Evolutionary conservation across 129 eudicot species (phyloP).

Genomic region (Daucus carota): DNA sequence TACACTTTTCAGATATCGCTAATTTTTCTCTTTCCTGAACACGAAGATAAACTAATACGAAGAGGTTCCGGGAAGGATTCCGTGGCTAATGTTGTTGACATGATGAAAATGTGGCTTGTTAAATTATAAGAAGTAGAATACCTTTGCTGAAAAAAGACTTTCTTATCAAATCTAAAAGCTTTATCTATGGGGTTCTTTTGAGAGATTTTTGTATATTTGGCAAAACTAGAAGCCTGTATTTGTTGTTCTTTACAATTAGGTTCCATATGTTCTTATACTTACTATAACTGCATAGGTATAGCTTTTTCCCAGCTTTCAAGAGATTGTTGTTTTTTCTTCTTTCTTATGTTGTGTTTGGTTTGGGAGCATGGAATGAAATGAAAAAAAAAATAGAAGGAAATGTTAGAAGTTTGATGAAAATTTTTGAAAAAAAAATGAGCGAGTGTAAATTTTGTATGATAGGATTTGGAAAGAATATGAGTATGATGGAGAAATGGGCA

Average conservation of each 20-base stretch:
- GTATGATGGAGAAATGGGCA: too few species aligned
- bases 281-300: neutral
- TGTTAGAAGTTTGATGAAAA: too few species aligned
- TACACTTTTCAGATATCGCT: neutral
- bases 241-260: neutral
- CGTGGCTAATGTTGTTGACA: neutral
- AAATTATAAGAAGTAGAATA: neutral
- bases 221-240: neutral
- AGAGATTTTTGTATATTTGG: neutral
- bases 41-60: too few species aligned
- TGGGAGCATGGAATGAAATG: too few species aligned
- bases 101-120: neutral
- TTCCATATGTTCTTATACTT: too few species aligned
- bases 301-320: neutral
- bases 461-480: too few species aligned
- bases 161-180: neutral
- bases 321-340: neutral
- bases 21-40: too few species aligned
- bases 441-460: too few species aligned
- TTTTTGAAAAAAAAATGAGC: too few species aligned
- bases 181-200: neutral
- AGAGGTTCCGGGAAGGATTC: neutral
- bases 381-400: too few species aligned
- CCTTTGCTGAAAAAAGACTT: neutral
- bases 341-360: too few species aligned